Percentiles rank a stretch among this genome's conserved stretches.
Conservation (phyloP, 2,329 filamentous ascomycete genomes). For the Dissoconium aciculare region DNA sequence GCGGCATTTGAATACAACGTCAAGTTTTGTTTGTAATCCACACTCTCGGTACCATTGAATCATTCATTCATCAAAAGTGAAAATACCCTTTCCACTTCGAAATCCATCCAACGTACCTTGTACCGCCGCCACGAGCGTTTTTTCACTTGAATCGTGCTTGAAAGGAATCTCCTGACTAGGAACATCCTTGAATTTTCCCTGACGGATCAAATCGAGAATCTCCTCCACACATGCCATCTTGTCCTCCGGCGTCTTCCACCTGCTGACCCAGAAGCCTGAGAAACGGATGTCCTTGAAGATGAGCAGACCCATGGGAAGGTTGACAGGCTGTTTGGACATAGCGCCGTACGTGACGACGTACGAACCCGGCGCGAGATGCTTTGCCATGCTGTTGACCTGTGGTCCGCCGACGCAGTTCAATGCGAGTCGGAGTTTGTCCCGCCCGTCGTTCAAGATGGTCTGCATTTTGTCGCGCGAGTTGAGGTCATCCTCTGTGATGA, state of each 20-base stretch:
- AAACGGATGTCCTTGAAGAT: constrained; percentile 91
- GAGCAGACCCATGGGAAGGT: constrained; percentile 64
- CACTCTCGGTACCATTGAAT: no score
- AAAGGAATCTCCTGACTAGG: constrained; percentile 73
- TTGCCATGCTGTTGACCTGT: constrained; percentile 62
- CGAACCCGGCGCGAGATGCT: constrained; percentile 49
- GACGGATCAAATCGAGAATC: constrained; percentile 58
- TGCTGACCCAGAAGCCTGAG: constrained; percentile 87
- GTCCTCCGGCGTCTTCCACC: constrained; percentile 63
- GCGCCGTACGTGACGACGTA: constrained; percentile 88
- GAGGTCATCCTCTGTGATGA: constrained; percentile 47
- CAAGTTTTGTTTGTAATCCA: background rate
- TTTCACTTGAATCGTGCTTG: constrained; percentile 64
- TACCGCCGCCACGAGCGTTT: constrained; percentile 55
- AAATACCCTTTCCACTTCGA: constrained; percentile 75
- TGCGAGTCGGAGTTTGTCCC: constrained; percentile 59
- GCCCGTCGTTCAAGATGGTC: constrained; percentile 54
- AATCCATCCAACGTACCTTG: constrained; percentile 74
- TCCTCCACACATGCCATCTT: constrained; percentile 74
- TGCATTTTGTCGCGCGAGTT: constrained; percentile 42
- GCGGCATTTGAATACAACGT: constrained; percentile 6
- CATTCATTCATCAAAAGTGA: constrained; percentile 65
- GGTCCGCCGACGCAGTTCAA: constrained; percentile 93
- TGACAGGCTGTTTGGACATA: constrained; percentile 79
- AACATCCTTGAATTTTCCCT: constrained; percentile 66